Conservation (phyloP, 768 basidiomycete species). For the Pluteus cervinus region DNA sequence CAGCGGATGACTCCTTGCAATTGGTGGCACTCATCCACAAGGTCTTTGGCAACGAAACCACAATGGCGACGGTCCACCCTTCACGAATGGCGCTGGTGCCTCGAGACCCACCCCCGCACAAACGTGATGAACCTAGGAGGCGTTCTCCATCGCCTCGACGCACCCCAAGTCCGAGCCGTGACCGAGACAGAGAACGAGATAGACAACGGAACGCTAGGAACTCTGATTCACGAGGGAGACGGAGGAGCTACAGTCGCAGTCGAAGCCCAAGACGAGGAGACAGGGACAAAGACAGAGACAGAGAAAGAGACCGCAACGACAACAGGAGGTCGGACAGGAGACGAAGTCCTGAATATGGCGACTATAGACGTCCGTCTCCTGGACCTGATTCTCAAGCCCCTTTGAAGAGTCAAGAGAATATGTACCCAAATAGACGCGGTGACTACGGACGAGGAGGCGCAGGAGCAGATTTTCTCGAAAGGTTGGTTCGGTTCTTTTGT, state of each 20-base stretch:
- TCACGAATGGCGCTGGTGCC: constrained; percentile 66
- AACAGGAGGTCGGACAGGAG: constrained; percentile 14
- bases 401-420: constrained; percentile 45
- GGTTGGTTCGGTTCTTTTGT: constrained; percentile 34
- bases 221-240: constrained; percentile 6
- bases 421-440: constrained; percentile 44
- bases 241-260: constrained; percentile 17
- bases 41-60: too few species aligned
- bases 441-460: constrained; percentile 28
- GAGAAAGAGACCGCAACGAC: constrained; percentile 13
- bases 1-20: too few species aligned
- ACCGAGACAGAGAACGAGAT: constrained; percentile 22
- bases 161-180: constrained; percentile 25
- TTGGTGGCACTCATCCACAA: too few species aligned
- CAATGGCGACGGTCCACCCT: constrained; percentile 72
- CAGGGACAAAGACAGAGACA: constrained; percentile 8
- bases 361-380: constrained; percentile 43
- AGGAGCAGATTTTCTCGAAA: constrained; percentile 59
- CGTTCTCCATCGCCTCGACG: constrained; percentile 42
- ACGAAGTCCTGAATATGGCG: constrained; percentile 52
- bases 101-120: constrained; percentile 24
- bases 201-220: constrained; percentile 18
- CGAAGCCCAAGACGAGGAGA: constrained; percentile 14
- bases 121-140: constrained; percentile 17
- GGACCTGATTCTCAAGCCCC: constrained; percentile 30